Evolutionary conservation across 352 stramenopile species (phyloP).

Genomic region (Phytophthora nicotianae): DNA sequence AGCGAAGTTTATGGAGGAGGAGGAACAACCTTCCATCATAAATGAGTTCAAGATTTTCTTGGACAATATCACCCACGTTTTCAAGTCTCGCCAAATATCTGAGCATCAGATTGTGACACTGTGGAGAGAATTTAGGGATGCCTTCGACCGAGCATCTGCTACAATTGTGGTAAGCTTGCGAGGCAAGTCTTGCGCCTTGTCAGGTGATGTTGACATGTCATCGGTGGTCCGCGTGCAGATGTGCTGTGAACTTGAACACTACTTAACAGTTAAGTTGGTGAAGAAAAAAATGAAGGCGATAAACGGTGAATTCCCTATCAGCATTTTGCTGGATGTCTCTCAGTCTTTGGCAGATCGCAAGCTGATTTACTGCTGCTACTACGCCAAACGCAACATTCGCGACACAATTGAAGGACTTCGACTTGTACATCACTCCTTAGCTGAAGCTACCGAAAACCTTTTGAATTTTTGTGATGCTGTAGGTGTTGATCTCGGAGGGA

Average conservation of each 20-base stretch:
- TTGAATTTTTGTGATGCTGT: background rate
- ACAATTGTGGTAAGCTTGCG: conserved; percentile 35
- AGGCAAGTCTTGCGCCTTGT: conserved; percentile 1
- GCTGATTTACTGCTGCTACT: conserved; percentile 42
- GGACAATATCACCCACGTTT: conserved; percentile 42
- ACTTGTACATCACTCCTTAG: conserved; percentile 31
- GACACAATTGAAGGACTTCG: conserved; percentile 32
- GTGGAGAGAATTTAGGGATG: conserved; percentile 40
- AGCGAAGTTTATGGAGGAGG: conserved; percentile 3
- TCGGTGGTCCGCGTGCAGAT: conserved; percentile 20
- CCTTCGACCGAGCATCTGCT: conserved; percentile 34
- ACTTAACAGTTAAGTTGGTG: conserved; percentile 36
- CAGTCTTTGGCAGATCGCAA: conserved; percentile 40
- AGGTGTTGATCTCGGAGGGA: conserved; percentile 49
- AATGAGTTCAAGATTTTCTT: conserved; percentile 42
- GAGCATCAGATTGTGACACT: conserved; percentile 27
- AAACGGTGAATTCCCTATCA: background rate
- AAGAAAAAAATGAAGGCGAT: conserved; percentile 5
- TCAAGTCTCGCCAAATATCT: conserved; percentile 36
- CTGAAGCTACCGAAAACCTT: conserved; percentile 27
- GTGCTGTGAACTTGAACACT: conserved; percentile 30
- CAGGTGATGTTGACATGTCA: conserved; percentile 2
- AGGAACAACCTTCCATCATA: conserved; percentile 3
- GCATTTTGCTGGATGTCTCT: conserved; percentile 30
- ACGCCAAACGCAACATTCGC: conserved; percentile 27